Conservation (phyloP, 2,329 filamentous ascomycete genomes). For the Ophiostoma piceae region DNA sequence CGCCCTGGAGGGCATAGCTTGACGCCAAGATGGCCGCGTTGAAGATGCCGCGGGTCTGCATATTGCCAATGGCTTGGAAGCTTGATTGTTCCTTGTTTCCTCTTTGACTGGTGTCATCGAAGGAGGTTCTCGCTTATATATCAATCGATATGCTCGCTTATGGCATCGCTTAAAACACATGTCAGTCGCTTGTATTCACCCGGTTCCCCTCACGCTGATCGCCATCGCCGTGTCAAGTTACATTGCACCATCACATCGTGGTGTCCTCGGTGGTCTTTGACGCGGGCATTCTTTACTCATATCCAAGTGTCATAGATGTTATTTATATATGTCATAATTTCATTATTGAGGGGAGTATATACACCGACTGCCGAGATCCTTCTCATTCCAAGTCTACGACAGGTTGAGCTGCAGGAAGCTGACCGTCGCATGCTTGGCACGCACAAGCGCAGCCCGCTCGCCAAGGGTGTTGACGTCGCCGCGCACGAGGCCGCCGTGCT, state of each 20-base stretch:
- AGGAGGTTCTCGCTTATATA: background rate
- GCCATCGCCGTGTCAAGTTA: background rate
- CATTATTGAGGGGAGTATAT: conserved; percentile 34
- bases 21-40: background rate
- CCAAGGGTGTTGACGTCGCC: conserved; percentile 38
- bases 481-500: conserved; percentile 43
- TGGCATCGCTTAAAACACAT: background rate
- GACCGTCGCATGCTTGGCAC: conserved; percentile 45
- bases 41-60: background rate
- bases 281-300: background rate
- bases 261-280: background rate
- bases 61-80: background rate
- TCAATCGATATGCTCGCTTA: background rate
- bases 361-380: background rate
- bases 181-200: background rate
- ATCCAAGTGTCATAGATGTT: background rate
- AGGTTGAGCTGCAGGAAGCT: conserved; percentile 38
- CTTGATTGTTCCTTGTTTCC: background rate
- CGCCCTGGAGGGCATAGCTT: background rate
- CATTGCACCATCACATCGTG: background rate
- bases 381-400: background rate
- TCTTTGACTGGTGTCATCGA: background rate
- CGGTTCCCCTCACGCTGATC: background rate
- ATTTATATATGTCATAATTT: background rate
- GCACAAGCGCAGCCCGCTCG: conserved; percentile 43